Conservation (phyloP, 371 early-diverging fungal species). For the Choanephora cucurbitarum region DNA sequence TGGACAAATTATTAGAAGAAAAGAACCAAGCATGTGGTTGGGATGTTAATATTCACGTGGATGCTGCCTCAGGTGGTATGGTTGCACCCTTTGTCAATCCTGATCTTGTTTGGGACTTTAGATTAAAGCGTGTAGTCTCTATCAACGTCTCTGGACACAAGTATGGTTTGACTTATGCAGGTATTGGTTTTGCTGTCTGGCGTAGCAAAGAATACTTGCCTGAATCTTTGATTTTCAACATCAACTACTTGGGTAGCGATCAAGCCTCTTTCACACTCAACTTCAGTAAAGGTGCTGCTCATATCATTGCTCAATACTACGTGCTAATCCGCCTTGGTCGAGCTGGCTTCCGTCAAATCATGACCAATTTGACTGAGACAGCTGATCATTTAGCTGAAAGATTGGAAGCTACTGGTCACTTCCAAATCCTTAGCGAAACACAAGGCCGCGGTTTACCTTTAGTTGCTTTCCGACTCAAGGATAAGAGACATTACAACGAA, state of each 20-base stretch:
- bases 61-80: slow-evolving; percentile 79
- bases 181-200: slow-evolving; percentile 74
- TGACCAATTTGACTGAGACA: slow-evolving; percentile 48
- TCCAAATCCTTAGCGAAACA: slow-evolving; percentile 54
- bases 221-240: slow-evolving; percentile 66
- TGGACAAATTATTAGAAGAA: slow-evolving; percentile 61
- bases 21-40: slow-evolving; percentile 55
- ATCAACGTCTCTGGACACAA: slow-evolving; percentile 81
- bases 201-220: slow-evolving; percentile 60
- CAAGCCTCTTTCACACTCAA: slow-evolving; percentile 72
- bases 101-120: slow-evolving; percentile 74
- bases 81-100: slow-evolving; percentile 78
- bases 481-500: slow-evolving; percentile 37
- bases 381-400: slow-evolving; percentile 57
- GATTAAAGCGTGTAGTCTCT: slow-evolving; percentile 63
- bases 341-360: slow-evolving; percentile 60
- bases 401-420: slow-evolving; percentile 58
- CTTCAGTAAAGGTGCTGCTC: slow-evolving; percentile 65
- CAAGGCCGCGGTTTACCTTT: slow-evolving; percentile 60
- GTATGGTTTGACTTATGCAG: slow-evolving; percentile 72
- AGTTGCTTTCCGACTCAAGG: slow-evolving; percentile 63
- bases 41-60: slow-evolving; percentile 76
- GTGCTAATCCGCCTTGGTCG: slow-evolving; percentile 65
- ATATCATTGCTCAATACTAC: slow-evolving; percentile 72
- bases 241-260: slow-evolving; percentile 65